These are phyloP conservation scores for Plectosphaerella sp. DNA, from an alignment of 2,329 filamentous ascomycete species.

Conservation along the genomic window DNA sequence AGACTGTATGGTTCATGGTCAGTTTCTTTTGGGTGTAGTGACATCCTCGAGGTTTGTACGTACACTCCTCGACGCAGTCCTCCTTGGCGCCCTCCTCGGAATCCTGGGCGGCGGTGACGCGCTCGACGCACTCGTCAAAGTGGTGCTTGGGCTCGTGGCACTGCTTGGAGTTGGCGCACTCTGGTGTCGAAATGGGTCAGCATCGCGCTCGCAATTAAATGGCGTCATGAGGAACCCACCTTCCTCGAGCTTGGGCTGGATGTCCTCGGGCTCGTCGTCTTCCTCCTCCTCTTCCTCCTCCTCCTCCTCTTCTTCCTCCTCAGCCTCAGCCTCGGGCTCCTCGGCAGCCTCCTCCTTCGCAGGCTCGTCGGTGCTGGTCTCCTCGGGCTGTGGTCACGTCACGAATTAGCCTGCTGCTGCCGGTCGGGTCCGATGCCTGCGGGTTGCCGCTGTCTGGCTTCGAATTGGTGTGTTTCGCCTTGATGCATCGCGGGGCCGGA, in stretches of 20 bases:
- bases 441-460: not conserved
- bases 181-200: conserved; percentile 41
- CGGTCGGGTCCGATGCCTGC: not conserved
- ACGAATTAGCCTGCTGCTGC: not conserved
- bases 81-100: conserved; percentile 72
- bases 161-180: conserved; percentile 81
- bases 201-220: not conserved
- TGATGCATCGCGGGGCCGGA: too few relatives aligned
- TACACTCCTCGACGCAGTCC: conserved; percentile 99
- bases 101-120: conserved; percentile 66
- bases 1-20: conserved; percentile 60
- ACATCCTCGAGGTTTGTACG: conserved; percentile 33
- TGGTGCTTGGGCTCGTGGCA: conserved; percentile 93
- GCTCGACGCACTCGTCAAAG: conserved; percentile 96
- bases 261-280: conserved; percentile 76
- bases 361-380: conserved; percentile 28
- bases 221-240: conserved; percentile 56
- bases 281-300: conserved; percentile 76
- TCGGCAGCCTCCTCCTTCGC: conserved; percentile 22
- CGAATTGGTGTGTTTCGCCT: too few relatives aligned
- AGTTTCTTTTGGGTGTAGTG: not conserved
- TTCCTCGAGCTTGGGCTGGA: conserved; percentile 85
- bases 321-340: conserved; percentile 40
- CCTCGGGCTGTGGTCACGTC: conserved; percentile 26
- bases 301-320: conserved; percentile 42